Conservation (phyloP, 139 green algal species). For the Auxenochlorella pyrenoidosa region DNA sequence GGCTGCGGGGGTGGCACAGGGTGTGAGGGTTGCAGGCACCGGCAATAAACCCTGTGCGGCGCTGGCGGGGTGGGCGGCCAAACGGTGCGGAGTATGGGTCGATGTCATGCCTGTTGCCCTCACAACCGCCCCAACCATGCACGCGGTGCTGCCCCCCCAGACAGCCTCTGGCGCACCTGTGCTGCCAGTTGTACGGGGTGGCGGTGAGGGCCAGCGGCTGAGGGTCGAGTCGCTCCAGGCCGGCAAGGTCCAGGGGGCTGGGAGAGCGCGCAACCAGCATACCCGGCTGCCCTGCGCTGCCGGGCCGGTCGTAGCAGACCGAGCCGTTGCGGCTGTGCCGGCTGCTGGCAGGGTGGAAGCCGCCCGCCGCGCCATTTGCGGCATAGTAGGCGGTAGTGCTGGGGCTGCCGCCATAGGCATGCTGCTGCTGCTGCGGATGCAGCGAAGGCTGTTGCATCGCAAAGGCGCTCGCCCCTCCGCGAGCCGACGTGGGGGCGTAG, state of each 20-base stretch:
- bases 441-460: neutral
- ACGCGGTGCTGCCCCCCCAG: too few relatives aligned
- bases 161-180: constrained; percentile 1
- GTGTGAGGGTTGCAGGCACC: too few relatives aligned
- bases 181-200: constrained; percentile 45
- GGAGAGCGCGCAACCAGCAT: neutral
- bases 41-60: too few relatives aligned
- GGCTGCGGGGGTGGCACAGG: constrained; percentile 5
- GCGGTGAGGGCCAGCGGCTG: neutral
- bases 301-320: neutral
- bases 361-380: neutral
- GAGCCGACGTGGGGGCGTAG: neutral
- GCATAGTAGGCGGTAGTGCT: neutral
- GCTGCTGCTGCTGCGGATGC: neutral
- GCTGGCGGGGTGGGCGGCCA: too few relatives aligned
- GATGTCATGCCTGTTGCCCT: too few relatives aligned
- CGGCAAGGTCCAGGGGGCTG: constrained; percentile 5
- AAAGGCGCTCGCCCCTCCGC: neutral
- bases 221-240: constrained; percentile 7
- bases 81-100: too few relatives aligned
- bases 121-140: too few relatives aligned
- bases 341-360: neutral
- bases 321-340: constrained; percentile 17
- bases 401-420: neutral
- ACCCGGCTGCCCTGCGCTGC: neutral